A percentile compares a stretch with the other conserved stretches of the same genome.
phyloP scores from a whole-genome alignment of 345 rosid species.

The Alliaria petiolata region DNA sequence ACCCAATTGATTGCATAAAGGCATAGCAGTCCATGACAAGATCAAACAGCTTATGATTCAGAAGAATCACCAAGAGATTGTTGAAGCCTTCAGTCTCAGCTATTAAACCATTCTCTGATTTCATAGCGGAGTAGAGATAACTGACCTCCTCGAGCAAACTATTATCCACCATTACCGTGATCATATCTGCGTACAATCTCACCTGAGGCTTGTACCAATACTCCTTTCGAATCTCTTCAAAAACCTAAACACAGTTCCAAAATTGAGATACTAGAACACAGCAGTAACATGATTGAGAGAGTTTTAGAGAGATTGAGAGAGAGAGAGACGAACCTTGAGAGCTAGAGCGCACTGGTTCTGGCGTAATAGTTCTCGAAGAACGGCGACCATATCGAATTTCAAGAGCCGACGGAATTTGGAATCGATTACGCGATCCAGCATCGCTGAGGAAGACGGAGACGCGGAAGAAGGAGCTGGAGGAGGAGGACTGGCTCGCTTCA shows the following conservation, averaged over 20 bases:
- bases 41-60: slow-evolving; percentile 41
- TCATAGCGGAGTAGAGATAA: slow-evolving; percentile 40
- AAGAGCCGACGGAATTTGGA: slow-evolving; percentile 60
- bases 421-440: slow-evolving; percentile 38
- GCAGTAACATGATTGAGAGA: not conserved
- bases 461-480: not conserved
- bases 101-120: slow-evolving; percentile 42
- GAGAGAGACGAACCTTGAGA: slow-evolving; percentile 42
- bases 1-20: slow-evolving; percentile 54
- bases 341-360: slow-evolving; percentile 62
- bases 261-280: not conserved
- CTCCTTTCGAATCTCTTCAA: slow-evolving; percentile 66
- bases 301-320: not conserved
- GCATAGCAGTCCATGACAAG: slow-evolving; percentile 56
- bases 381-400: slow-evolving; percentile 81
- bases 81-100: slow-evolving; percentile 54
- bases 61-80: slow-evolving; percentile 44
- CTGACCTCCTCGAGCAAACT: slow-evolving; percentile 45
- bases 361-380: slow-evolving; percentile 73
- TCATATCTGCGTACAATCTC: slow-evolving; percentile 53
- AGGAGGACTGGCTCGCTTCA: slow-evolving; percentile 53
- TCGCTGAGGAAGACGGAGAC: slow-evolving; percentile 1
- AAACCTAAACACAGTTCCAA: slow-evolving; percentile 42
- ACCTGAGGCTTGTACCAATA: slow-evolving; percentile 69
- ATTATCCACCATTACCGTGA: slow-evolving; percentile 46